Evolutionary conservation across 176 grass and related monocot species (phyloP).

Genomic region (Oryza coarctata): DNA sequence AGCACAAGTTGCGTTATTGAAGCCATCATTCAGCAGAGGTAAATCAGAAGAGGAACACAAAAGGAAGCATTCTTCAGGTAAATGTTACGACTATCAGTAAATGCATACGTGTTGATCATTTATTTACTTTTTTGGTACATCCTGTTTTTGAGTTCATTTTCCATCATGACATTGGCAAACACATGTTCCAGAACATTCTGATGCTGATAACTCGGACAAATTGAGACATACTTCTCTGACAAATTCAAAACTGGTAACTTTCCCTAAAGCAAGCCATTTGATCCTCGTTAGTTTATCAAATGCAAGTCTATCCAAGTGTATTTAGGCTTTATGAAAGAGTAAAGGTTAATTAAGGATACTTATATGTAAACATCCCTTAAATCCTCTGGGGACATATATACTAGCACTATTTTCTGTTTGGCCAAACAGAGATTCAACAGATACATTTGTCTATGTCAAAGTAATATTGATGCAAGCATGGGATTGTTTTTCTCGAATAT

Average conservation of each 20-base stretch:
- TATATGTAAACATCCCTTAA: not conserved
- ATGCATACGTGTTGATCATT: not conserved
- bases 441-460: not conserved
- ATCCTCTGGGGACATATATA: not conserved
- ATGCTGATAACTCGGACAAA: conserved; percentile 37
- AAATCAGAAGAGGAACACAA: conserved; percentile 41
- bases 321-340: not conserved
- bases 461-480: not conserved
- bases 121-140: not conserved
- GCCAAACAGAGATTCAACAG: not conserved
- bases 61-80: conserved; percentile 36
- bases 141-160: not conserved
- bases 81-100: conserved; percentile 12
- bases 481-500: not conserved
- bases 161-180: not conserved
- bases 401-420: not conserved
- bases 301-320: conserved; percentile 35
- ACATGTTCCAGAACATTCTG: conserved; percentile 24
- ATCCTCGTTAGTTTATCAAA: conserved; percentile 38
- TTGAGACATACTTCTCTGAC: conserved; percentile 15
- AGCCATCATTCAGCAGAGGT: conserved; percentile 57
- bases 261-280: conserved; percentile 6
- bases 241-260: conserved; percentile 14
- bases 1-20: conserved; percentile 38
- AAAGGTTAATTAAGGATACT: conserved; percentile 1